Conservation (phyloP, 495 filamentous ascomycete species). For the Immersiella caudata region DNA sequence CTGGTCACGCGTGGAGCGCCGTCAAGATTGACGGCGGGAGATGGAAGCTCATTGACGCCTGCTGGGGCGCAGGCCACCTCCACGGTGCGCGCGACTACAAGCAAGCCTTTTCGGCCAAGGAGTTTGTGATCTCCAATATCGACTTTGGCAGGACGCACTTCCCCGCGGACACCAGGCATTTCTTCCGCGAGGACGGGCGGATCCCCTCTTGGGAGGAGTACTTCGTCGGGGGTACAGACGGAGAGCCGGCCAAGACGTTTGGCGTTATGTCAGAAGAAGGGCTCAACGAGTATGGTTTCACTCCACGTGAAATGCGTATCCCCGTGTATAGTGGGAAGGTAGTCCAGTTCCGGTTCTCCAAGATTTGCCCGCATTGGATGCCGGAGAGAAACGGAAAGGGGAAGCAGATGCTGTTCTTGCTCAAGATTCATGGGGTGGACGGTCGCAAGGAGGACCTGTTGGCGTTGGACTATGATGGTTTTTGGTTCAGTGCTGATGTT, state of each 20-base stretch:
- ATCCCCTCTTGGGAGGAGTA: slow-evolving; percentile 77
- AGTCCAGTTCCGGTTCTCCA: slow-evolving; percentile 73
- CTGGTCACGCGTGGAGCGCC: slow-evolving; percentile 87
- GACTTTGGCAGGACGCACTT: slow-evolving; percentile 81
- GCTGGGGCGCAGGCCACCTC: slow-evolving; percentile 85
- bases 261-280: slow-evolving; percentile 60
- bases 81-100: slow-evolving; percentile 56
- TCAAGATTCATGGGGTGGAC: slow-evolving; percentile 66
- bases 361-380: slow-evolving; percentile 79
- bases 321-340: slow-evolving; percentile 50
- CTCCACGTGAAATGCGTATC: slow-evolving; percentile 61
- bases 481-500: slow-evolving; percentile 76
- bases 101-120: slow-evolving; percentile 65
- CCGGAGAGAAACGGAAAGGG: slow-evolving; percentile 63
- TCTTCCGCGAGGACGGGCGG: slow-evolving; percentile 62
- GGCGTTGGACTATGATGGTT: slow-evolving; percentile 65
- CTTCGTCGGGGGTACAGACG: slow-evolving; percentile 52
- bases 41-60: slow-evolving; percentile 91
- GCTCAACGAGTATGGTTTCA: slow-evolving; percentile 63
- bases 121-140: slow-evolving; percentile 81
- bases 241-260: slow-evolving; percentile 55
- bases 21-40: slow-evolving; percentile 80
- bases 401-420: slow-evolving; percentile 64
- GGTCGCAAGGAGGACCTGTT: slow-evolving; percentile 70
- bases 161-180: slow-evolving; percentile 65